Base-by-base conservation (phyloP, 441 rosid genomes). In the Flueggea neowawraea region DNA sequence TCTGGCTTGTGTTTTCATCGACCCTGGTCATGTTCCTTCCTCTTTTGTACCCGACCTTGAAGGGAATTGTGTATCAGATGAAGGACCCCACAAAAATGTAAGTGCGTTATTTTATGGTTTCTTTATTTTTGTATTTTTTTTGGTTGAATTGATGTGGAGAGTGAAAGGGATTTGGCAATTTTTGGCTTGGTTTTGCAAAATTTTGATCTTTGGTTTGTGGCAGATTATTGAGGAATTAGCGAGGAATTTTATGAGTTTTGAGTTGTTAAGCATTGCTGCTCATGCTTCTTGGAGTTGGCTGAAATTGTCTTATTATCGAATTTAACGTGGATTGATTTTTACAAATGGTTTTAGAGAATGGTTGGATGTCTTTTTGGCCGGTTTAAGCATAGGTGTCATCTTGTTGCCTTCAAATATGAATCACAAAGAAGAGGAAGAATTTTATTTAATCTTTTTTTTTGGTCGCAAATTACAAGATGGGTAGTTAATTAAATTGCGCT, bases 1-100 rank as follows among this genome's bases (percentile, higher is more conserved):
- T 68, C 59, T 62, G 36, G 68, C 75, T 48, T 78, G 87, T 63
- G 82, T 84, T 70, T 60, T 86, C 43, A 67, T 76, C 16, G 93
- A 86, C 61, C 91, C 98, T 54, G 96, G 98, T 66, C 78, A 76
- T 43, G 91, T 84, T 55, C 89, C 96, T 5, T 53, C 84, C 22
- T 75, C 88, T 66, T 89, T 76, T 74, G 63, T 71, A 31, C 91
- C 92, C 70, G 98, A 91, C 71, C 78, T 87, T 51, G 98, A 91
- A 73, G 78, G 59, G 55, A 51, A 60, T 31, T 66, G 63, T 9
- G 68, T 65, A 47, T 63, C 79, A 31, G 73, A 75, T 57, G 79
- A 84, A 68, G 68, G 50, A 14, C 60, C 28, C 28, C 28, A 50
- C 56, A 76, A 73, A 62, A 73, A 73, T 52, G 96, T 85, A 69